phyloP scores from a whole-genome alignment of 169 alveolate species.

The Fabrea salina region DNA sequence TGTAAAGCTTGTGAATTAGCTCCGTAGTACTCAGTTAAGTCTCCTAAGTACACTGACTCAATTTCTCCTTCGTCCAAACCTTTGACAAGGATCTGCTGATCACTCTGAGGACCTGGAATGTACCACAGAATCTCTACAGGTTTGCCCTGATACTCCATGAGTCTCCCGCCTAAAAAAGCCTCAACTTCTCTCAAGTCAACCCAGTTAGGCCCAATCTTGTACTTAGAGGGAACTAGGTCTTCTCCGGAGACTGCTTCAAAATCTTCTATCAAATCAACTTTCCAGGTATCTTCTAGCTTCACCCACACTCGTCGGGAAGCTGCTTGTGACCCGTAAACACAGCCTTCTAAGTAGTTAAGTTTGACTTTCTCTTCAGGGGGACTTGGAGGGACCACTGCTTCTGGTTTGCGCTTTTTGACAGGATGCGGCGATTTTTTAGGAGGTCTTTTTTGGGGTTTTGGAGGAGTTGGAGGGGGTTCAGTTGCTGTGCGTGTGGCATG shows the following conservation, averaged over 20 bases:
- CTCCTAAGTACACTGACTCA: not conserved
- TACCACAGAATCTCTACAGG: slow-evolving; percentile 24
- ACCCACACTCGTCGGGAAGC: not conserved
- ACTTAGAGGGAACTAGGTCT: slow-evolving; percentile 8
- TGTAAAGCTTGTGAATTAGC: not conserved
- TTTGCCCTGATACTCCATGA: slow-evolving; percentile 7
- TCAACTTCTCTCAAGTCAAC: not conserved
- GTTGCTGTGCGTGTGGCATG: slow-evolving; percentile 1
- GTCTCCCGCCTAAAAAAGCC: slow-evolving; percentile 16
- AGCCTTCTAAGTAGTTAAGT: slow-evolving; percentile 12
- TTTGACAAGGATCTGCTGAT: not conserved
- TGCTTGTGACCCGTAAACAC: slow-evolving; percentile 11
- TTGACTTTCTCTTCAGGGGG: slow-evolving; percentile 26
- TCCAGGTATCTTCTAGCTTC: not conserved
- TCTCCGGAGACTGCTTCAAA: not conserved
- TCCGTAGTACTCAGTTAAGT: not conserved
- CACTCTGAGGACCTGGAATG: slow-evolving; percentile 8
- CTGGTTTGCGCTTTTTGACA: not conserved
- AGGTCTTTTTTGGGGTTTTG: not conserved
- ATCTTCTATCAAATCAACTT: not conserved
- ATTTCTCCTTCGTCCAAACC: not conserved
- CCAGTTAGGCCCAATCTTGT: not conserved
- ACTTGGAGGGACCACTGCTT: slow-evolving; percentile 19
- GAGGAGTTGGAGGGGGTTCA: not conserved
- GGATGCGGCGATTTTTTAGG: not conserved